Conservation (phyloP, 495 filamentous ascomycete genomes). For the Pyrenula aspistea region DNA sequence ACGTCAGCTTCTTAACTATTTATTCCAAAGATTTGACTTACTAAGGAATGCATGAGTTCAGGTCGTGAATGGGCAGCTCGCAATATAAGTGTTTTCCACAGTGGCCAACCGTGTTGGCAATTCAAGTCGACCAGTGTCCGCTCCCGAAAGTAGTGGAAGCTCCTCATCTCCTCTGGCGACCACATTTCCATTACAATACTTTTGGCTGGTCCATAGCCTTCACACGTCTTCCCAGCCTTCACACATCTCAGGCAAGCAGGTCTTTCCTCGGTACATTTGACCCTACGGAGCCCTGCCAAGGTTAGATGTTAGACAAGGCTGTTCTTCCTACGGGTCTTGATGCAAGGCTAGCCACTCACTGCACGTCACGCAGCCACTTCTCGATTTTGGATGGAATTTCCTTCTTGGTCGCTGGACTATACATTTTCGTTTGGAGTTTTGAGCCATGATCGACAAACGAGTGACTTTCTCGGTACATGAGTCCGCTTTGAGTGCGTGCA, state of each 20-base stretch:
- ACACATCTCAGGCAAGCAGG: constrained; percentile 43
- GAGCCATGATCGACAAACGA: background rate
- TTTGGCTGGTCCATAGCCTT: background rate
- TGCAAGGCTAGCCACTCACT: background rate
- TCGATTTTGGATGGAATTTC: background rate
- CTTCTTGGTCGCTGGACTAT: background rate
- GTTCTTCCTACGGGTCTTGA: background rate
- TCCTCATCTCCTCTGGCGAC: constrained; percentile 28
- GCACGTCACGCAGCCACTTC: background rate
- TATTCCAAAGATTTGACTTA: background rate
- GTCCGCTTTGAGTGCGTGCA: too few species aligned
- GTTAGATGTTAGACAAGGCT: background rate
- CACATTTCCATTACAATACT: background rate
- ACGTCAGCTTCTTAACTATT: background rate
- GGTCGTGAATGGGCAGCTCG: background rate
- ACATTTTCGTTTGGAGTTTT: background rate
- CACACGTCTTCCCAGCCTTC: constrained; percentile 30
- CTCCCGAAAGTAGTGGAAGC: constrained; percentile 47
- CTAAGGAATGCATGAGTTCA: background rate
- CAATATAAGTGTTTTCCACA: background rate
- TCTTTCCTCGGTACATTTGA: constrained; percentile 15
- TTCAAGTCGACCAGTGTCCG: constrained; percentile 40
- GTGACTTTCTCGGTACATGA: too few species aligned
- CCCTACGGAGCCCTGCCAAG: background rate
- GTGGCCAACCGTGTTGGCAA: background rate